Conservation (phyloP, 257 asterid genomes). For the Nicotiana tomentosiformis region DNA sequence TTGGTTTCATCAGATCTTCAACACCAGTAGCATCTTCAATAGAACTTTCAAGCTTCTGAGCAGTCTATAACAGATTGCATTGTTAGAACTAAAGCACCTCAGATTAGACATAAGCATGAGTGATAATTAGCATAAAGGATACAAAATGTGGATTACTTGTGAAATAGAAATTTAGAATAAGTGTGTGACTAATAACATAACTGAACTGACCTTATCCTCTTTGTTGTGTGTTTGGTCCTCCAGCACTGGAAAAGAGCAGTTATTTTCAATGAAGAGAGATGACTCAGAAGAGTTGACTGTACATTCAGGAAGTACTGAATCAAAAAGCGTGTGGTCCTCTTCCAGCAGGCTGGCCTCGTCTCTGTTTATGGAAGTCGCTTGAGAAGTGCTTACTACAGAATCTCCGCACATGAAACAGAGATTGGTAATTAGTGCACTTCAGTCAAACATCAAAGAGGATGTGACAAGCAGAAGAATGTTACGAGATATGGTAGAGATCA, state of each 20-base stretch:
- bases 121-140: not conserved
- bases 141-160: not conserved
- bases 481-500: not conserved
- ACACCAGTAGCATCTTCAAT: slow-evolving; percentile 8
- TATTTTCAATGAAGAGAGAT: slow-evolving; percentile 17
- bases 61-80: slow-evolving; percentile 10
- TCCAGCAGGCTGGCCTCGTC: slow-evolving; percentile 15
- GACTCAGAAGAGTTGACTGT: slow-evolving; percentile 25
- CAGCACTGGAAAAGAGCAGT: slow-evolving; percentile 14
- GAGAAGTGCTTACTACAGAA: slow-evolving; percentile 16
- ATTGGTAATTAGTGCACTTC: not conserved
- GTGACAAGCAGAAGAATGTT: not conserved
- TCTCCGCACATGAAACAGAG: not conserved
- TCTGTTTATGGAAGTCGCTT: slow-evolving; percentile 20
- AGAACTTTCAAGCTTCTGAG: slow-evolving; percentile 21
- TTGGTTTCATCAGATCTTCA: slow-evolving; percentile 15
- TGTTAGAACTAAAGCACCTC: not conserved
- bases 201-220: slow-evolving; percentile 36
- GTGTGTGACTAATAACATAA: not conserved
- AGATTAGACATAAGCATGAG: not conserved
- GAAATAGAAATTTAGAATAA: not conserved
- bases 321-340: slow-evolving; percentile 16
- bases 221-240: slow-evolving; percentile 22
- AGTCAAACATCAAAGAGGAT: not conserved
- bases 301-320: slow-evolving; percentile 14